Base-by-base conservation (phyloP, 1,284 basidiomycete species). In the Xerocomus nothofagi region DNA sequence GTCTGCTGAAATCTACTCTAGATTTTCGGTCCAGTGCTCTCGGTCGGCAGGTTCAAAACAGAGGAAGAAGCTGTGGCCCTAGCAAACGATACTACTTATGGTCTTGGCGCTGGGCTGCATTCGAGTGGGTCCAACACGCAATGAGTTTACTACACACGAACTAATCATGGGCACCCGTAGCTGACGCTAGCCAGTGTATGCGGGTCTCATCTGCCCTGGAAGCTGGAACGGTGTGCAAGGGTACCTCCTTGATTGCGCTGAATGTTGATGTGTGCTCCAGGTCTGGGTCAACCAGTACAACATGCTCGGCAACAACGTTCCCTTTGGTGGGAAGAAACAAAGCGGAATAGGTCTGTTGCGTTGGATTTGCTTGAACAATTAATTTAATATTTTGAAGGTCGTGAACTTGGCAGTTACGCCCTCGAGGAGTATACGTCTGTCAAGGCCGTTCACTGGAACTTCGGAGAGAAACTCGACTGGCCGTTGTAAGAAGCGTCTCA, bases 301-400 rank as follows among this genome's bases (percentile, higher is more conserved):
- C 58, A 51, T 89, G 7, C 66, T 93, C 41, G 80, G 80, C 64
- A 89, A 88, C 67, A 90, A 91, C 51, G 89, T 91, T 32, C 93
- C 95, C 1, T 97, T 97, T 60, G 95, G 94, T 21, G 94, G 95
- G 14, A 95, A 92, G 76, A 95, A 94, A 71, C 85, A 84, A 62
- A 82, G 79, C 51, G 87, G 87, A 17, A 80, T 86, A 50, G 87
- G 86, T 77, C 50, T 31, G 58, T 44, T 6, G 6, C 37, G 6
- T 10, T 39, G 14, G 23, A 49, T 40, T 31, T 26, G 6, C 71
- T 46, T 72, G 10, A 46, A 50, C n/a, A 17, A 45, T 43, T 33
- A 20, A 39, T 38, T 47, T 54, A 39, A 62, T 30, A 4, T 18
- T 39, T 53, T 17, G 31, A 64, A 89, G 86, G 87, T 30, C 81